Evolutionary conservation across 2,329 filamentous ascomycete species (phyloP).

Genomic region (Aspergillus spinulosporus): DNA sequence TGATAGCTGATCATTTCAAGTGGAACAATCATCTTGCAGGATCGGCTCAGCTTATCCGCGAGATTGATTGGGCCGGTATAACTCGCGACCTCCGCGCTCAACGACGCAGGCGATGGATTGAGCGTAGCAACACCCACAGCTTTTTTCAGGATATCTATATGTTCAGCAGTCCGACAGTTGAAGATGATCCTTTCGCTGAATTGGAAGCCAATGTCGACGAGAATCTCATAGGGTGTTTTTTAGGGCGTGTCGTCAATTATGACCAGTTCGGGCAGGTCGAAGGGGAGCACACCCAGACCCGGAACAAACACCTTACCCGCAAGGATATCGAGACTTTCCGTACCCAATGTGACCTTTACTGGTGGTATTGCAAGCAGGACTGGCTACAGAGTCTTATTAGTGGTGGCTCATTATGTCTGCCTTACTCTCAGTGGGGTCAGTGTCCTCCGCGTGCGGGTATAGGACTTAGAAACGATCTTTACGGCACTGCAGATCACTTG

Average conservation of each 20-base stretch:
- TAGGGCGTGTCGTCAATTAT: constrained; percentile 60
- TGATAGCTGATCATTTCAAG: constrained; percentile 89
- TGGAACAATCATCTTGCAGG: constrained; percentile 93
- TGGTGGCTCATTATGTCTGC: constrained; percentile 77
- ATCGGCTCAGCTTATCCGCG: constrained; percentile 75
- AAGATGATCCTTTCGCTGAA: constrained; percentile 46
- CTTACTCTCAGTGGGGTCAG: constrained; percentile 78
- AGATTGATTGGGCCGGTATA: constrained; percentile 76
- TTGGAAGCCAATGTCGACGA: constrained; percentile 55
- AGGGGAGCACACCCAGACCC: constrained; percentile 21
- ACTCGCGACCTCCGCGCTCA: constrained; percentile 69
- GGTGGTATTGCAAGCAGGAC: constrained; percentile 97
- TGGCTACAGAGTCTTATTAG: constrained; percentile 87
- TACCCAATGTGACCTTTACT: constrained; percentile 80
- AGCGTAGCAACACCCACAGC: constrained; percentile 28
- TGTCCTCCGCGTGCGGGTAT: constrained; percentile 82
- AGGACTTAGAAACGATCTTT: constrained; percentile 75
- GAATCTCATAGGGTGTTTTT: constrained; percentile 57
- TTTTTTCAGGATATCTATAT: constrained; percentile 22
- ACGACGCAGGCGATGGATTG: constrained; percentile 51
- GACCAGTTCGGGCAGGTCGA: constrained; percentile 58
- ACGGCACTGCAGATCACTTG: constrained; percentile 86
- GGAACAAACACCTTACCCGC: constrained; percentile 41
- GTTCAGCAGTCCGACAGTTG: constrained; percentile 39
- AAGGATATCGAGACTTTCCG: constrained; percentile 77